Base-by-base conservation (phyloP, 1,284 basidiomycete species). In the Cutaneotrichosporon cyanovorans region DNA sequence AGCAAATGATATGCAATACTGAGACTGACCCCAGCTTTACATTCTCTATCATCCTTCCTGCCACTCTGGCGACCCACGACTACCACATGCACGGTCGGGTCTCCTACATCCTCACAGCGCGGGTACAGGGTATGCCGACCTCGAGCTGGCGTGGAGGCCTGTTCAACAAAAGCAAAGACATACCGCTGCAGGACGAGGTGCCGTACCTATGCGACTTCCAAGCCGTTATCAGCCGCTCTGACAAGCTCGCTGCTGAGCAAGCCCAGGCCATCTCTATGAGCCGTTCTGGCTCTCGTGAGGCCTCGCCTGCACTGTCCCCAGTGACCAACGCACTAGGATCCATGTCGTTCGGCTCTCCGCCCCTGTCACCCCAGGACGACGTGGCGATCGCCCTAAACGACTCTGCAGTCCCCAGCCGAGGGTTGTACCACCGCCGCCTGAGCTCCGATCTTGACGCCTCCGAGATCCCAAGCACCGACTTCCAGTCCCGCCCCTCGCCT, bases 71-170 rank as follows among this genome's bases (percentile, higher is more conserved):
- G 3, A 60, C 61, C 0, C 56, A 56, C 36, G 64, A 64, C 49
- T 45, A 46, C 32, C 62, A 64, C 48, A 20, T 40, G 21, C 61
- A 53, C 30, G 64, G 56, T 1, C 53, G 61, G 6, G 44, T 66
- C 20, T 60, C 60, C 10, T 62, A 66, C 45, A 61, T 66, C 40
- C 47, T 66, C 45, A 63, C 59, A 0, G 64, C 64, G 2, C 50
- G 53, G 4, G 53, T 57, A 12, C 53, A 55, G 34, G 56, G 56
- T 7, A 38, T 57, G 6, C 48, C 53, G 8, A 39, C 47, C 2
- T 25, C 38, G 1, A 31, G 42, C 9, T 37, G 46, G 21, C 35
- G 50, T 12, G 39, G 32, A 7, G 18, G 30, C 22, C 41, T 50
- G 28, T 55, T 51, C 42, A 28, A n/a, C n/a, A 55, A 55, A 38